Evolutionary conservation across 2,329 filamentous ascomycete species (phyloP).

Genomic region (Taxawa tesnikishii): DNA sequence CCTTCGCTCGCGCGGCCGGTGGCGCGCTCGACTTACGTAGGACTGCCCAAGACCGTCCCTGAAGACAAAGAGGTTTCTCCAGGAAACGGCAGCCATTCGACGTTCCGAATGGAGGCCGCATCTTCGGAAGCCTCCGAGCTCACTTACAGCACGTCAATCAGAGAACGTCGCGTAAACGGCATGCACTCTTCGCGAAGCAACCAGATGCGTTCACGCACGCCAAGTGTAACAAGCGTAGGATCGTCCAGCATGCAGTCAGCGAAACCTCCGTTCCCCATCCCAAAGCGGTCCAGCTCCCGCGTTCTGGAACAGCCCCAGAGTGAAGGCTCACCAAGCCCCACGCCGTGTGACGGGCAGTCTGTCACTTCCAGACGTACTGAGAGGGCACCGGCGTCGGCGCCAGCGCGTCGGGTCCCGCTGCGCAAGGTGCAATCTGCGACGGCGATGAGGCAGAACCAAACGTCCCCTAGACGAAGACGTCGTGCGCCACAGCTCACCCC

Average conservation of each 20-base stretch:
- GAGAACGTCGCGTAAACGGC: neutral
- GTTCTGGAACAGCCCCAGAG: conserved; percentile 56
- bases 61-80: conserved; percentile 22
- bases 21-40: conserved; percentile 5
- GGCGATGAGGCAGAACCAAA: conserved; percentile 51
- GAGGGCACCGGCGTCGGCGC: no score
- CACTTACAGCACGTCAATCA: no score
- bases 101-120: no score
- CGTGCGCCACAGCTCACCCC: conserved; percentile 21
- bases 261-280: conserved; percentile 80
- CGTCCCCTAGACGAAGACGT: conserved; percentile 31
- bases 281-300: conserved; percentile 75
- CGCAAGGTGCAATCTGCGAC: conserved; percentile 80
- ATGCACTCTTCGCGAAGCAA: conserved; percentile 2
- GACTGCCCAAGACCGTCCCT: conserved; percentile 20
- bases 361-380: conserved; percentile 1
- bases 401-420: no score
- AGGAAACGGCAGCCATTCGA: conserved; percentile 9
- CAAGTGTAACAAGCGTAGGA: conserved; percentile 45
- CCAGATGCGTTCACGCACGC: conserved; percentile 44
- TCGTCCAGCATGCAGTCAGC: conserved; percentile 21
- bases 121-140: no score
- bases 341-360: conserved; percentile 32
- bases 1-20: conserved; percentile 8
- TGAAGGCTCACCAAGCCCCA: conserved; percentile 70